Evolutionary conservation across 345 rosid genomes (phyloP).

Genomic region (Populus pruinosa): DNA sequence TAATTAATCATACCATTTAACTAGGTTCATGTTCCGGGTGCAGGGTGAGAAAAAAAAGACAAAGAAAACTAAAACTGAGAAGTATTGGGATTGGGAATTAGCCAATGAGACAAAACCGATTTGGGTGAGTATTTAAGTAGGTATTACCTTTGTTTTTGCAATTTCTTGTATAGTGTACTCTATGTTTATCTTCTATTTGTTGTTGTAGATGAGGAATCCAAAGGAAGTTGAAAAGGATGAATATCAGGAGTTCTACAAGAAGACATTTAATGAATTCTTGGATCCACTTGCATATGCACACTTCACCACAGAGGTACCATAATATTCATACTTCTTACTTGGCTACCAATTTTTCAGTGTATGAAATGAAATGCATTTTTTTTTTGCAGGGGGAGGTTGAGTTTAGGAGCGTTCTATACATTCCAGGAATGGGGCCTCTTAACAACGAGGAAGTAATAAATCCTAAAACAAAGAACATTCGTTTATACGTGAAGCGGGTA

Average conservation of each 20-base stretch:
- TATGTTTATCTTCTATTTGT: background rate
- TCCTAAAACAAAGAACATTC: constrained; percentile 89
- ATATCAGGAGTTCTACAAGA: constrained; percentile 87
- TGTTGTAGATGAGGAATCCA: constrained; percentile 65
- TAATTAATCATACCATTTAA: background rate
- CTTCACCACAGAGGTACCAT: constrained; percentile 80
- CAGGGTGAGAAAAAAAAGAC: constrained; percentile 80
- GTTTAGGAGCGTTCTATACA: constrained; percentile 84
- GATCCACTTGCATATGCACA: constrained; percentile 86
- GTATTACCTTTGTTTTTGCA: background rate
- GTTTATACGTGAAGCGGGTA: constrained; percentile 88
- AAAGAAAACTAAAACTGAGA: constrained; percentile 86
- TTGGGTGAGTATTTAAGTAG: constrained; percentile 59
- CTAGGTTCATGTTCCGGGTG: constrained; percentile 14
- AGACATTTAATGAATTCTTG: constrained; percentile 84
- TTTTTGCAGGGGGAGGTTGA: constrained; percentile 89
- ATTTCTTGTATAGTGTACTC: background rate
- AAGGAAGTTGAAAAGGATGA: constrained; percentile 85
- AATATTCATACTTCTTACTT: background rate
- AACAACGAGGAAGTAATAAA: constrained; percentile 83
- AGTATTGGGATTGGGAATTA: constrained; percentile 98
- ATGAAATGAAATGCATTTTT: constrained; percentile 1
- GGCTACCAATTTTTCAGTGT: background rate
- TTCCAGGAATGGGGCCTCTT: constrained; percentile 98
- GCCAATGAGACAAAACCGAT: constrained; percentile 92